Conservation (phyloP, 2,329 filamentous ascomycete species). For the Sporothrix luriei region DNA sequence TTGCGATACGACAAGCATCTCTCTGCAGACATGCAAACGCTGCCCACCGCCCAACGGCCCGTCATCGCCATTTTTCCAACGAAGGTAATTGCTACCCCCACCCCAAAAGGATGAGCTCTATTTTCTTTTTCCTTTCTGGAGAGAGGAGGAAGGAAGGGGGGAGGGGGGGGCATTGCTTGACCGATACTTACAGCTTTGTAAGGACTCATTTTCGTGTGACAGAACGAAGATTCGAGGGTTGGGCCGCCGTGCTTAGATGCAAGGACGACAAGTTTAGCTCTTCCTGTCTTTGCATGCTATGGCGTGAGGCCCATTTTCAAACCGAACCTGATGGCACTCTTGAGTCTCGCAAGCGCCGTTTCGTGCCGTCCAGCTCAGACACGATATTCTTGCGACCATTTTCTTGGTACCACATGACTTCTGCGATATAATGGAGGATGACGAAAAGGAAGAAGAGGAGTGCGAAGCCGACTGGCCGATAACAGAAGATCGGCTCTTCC, state of each 20-base stretch:
- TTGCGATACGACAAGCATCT: background rate
- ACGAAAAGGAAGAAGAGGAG: background rate
- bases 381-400: background rate
- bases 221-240: background rate
- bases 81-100: no score
- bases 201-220: background rate
- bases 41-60: background rate
- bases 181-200: background rate
- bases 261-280: background rate
- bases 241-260: background rate
- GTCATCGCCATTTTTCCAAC: background rate
- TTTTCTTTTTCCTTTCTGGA: background rate
- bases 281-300: background rate
- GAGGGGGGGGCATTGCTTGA: background rate
- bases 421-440: background rate
- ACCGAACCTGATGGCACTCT: background rate
- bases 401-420: background rate
- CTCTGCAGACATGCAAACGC: background rate
- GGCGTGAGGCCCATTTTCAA: background rate
- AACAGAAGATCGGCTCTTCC: background rate
- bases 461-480: background rate
- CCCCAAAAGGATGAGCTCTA: background rate
- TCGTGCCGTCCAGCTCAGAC: background rate
- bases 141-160: no score
- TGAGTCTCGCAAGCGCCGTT: background rate